A percentile compares a stretch with the other conserved stretches of the same genome.
phyloP scores from a whole-genome alignment of 352 stramenopile species.

The Plasmopara muralis region DNA sequence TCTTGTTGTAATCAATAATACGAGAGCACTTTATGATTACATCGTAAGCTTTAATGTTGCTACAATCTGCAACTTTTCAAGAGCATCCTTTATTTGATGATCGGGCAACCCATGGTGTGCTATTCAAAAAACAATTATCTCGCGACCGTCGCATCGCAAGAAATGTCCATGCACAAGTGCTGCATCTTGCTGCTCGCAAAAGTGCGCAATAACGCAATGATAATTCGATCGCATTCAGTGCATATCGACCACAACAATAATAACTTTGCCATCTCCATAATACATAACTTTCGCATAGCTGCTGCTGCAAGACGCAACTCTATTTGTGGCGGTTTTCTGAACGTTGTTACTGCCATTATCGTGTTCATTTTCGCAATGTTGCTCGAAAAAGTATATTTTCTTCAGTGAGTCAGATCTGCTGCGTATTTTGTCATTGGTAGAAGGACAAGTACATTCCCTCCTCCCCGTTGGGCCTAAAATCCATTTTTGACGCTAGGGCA shows the following conservation, averaged over 20 bases:
- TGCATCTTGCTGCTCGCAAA: constrained; percentile 56
- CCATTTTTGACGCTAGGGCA: too few relatives aligned
- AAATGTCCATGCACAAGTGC: constrained; percentile 26
- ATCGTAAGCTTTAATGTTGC: too few relatives aligned
- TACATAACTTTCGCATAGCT: constrained; percentile 63
- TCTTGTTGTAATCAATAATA: too few relatives aligned
- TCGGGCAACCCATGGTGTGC: constrained; percentile 20
- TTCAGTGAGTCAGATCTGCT: too few relatives aligned
- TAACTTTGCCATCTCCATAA: constrained; percentile 68
- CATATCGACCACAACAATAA: constrained; percentile 77
- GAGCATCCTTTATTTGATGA: too few relatives aligned
- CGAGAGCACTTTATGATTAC: too few relatives aligned
- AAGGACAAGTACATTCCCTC: too few relatives aligned
- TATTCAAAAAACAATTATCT: constrained; percentile 71
- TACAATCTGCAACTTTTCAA: too few relatives aligned
- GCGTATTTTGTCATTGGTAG: too few relatives aligned
- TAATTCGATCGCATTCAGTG: constrained; percentile 81
- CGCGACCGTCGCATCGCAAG: constrained; percentile 67
- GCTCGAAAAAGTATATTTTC: too few relatives aligned
- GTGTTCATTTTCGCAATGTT: too few relatives aligned
- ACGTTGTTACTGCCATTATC: constrained; percentile 72
- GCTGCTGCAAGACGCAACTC: constrained; percentile 44
- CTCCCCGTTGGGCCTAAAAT: too few relatives aligned
- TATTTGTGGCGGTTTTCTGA: constrained; percentile 49
- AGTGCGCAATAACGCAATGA: constrained; percentile 78